Evolutionary conservation across 352 stramenopile genomes (phyloP), one percentile per base, ranked within the genome.

Genomic region (Thalassiosira delicatula): DNA sequence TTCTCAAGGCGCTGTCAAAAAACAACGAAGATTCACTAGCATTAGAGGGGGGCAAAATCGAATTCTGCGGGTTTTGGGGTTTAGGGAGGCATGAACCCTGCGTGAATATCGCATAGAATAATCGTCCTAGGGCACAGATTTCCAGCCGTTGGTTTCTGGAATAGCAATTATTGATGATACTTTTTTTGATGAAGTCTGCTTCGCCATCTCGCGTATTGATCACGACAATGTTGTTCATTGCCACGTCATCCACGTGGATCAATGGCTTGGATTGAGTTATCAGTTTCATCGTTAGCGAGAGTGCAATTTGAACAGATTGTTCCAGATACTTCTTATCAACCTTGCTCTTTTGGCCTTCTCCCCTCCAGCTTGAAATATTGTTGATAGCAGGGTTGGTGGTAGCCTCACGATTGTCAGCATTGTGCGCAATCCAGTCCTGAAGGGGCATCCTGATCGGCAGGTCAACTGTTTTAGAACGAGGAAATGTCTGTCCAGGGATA

Each of bases 111-210:
- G 61, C 51, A 57, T 77, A 73, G 9, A 44, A 63, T 2, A 83
- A 70, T n/a, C 25, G 21, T 37, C 75, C 75, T 51, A 83, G 72
- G 7, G 75, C 75, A 23, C 70, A 51, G 62, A 77, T 77, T 9
- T 51, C 46, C 32, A 49, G 0, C 25, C 60, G 75, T n/a, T 74
- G 74, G 25, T 73, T 68, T 23, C 53, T 21, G 7, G 54, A 61
- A 27, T 76, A 53, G 54, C 59, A 53, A 29, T 76, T 27, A 14
- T 17, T 29, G 9, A 29, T 21, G 9, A 11, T 32, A 42, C 37
- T 30, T 11, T 63, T 44, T 25, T 37, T 27, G 1, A 76, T 53
- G 56, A 76, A 76, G 32, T 76, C 68, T 23, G 54, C 56, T 25
- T 30, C 35, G 27, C 61, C 33, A 51, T 56, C n/a, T 46, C n/a